These are phyloP conservation scores for Phyllostachys edulis DNA, from an alignment of 176 grass and related monocot genomes.

Conservation along the genomic window DNA sequence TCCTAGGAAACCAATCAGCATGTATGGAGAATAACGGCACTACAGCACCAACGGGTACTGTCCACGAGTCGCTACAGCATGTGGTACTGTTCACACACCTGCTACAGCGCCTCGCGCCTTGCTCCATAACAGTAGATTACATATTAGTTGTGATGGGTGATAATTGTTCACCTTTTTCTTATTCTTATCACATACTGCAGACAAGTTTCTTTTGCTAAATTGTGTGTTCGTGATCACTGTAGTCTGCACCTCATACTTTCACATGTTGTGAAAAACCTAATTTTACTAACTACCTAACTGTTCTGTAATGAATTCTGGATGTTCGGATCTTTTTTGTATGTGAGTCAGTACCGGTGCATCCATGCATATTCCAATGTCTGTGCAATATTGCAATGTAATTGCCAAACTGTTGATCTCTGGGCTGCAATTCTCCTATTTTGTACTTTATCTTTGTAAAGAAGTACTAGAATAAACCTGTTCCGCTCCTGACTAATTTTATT, in stretches of 20 bases:
- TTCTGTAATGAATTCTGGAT: constrained; percentile 2
- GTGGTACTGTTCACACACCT: too few relatives aligned
- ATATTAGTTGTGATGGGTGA: background rate
- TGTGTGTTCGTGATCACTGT: background rate
- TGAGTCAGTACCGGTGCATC: background rate
- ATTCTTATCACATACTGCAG: background rate
- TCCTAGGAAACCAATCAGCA: too few relatives aligned
- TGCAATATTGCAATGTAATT: constrained; percentile 18
- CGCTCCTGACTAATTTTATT: constrained; percentile 38
- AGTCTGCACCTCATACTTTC: background rate
- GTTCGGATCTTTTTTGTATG: background rate
- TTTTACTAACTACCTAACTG: background rate
- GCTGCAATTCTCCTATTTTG: background rate
- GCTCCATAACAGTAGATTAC: background rate
- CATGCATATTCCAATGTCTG: background rate
- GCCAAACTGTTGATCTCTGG: background rate
- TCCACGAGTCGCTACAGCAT: too few relatives aligned
- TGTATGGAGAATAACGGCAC: too few relatives aligned
- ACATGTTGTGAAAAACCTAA: background rate
- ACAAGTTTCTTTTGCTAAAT: background rate
- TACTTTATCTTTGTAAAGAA: constrained; percentile 24
- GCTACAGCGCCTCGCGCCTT: too few relatives aligned
- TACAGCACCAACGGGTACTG: too few relatives aligned
- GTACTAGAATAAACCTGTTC: constrained; percentile 10
- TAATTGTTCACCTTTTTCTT: background rate